A percentile compares a stretch with the other conserved stretches of the same genome.
Evolutionary conservation across 331 rosid species (phyloP).

Genomic region (Acacia pycnantha): DNA sequence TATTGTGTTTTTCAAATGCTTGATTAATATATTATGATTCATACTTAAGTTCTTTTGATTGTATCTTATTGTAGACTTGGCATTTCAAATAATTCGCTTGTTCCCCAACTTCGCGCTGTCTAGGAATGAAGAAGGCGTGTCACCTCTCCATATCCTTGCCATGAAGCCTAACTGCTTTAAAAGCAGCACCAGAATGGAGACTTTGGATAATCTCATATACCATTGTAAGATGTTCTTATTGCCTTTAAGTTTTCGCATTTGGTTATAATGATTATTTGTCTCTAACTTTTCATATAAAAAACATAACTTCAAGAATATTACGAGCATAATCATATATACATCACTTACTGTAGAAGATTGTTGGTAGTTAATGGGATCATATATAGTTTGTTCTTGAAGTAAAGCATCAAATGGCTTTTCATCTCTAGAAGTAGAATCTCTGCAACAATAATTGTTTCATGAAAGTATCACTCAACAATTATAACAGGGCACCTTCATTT

Average conservation of each 20-base stretch:
- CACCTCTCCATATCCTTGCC: constrained; percentile 49
- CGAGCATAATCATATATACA: too few relatives aligned
- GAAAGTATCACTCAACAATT: background rate
- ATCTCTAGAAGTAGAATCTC: background rate
- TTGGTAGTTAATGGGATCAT: background rate
- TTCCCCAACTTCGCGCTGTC: constrained; percentile 35
- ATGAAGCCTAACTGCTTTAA: constrained; percentile 43
- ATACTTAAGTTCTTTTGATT: background rate
- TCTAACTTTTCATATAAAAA: background rate
- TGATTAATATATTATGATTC: background rate
- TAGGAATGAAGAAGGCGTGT: constrained; percentile 30
- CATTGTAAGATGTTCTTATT: constrained; percentile 26
- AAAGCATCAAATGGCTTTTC: too few relatives aligned
- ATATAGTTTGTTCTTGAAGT: background rate
- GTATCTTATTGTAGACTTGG: constrained; percentile 34
- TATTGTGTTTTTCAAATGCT: background rate
- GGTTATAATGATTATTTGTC: background rate
- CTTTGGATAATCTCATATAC: constrained; percentile 27
- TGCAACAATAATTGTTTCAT: background rate
- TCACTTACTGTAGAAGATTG: background rate
- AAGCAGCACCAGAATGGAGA: constrained; percentile 45
- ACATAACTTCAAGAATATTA: background rate
- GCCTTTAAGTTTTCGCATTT: background rate
- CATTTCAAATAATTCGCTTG: constrained; percentile 35
- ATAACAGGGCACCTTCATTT: background rate